Evolutionary conservation across 176 grass and related monocot genomes (phyloP), one percentile per base, ranked within the genome.

Genomic region (Bolboschoenus planiculmis): DNA sequence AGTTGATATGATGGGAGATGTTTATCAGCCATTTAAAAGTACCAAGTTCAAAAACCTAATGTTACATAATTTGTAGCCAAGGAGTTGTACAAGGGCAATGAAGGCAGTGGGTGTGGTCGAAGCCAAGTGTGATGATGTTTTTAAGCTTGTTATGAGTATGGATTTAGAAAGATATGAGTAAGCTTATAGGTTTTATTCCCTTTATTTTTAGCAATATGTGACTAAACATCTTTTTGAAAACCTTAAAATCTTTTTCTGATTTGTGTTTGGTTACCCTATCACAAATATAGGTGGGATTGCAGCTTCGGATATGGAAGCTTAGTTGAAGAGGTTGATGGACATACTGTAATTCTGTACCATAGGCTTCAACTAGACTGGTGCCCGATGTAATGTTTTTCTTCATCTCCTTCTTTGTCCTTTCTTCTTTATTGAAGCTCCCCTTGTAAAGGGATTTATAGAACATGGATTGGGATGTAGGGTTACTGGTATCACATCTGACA

Each of bases 141-240:
- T 98, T 95, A 93, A 90, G 87, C 96, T 98, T 59, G 44, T 98
- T 70, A 98, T 98, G 96, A 93, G 92, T 90, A 91, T 98, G 96
- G 96, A 98, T 87, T 86, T 53, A 89, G 91, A 91, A 87, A 89
- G 92, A 86, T 93, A 89, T 77, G 92, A 98, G 96, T 98, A 91
- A 90, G 92, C 43, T 70, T 70, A 51, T 50, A 76, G 13, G 26
- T 5, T 83, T 39, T n/a, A 56, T 54, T 80, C 62, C 50, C 7
- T 62, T 86, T 30, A 60, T 64, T 31, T 81, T 76, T 76, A 30
- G 44, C 26, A 29, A 51, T 51, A 76, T 76, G 31, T 76, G 46
- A 76, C 44, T 18, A 33, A 50, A 50, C 26, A 51, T 50, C 23
- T 13, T 31, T 76, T 16, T 47, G 72, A 30, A 76, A 76, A 50